These are phyloP conservation scores for Amylostereum areolatum DNA, from an alignment of 1,284 basidiomycete genomes.

Conservation along the genomic window DNA sequence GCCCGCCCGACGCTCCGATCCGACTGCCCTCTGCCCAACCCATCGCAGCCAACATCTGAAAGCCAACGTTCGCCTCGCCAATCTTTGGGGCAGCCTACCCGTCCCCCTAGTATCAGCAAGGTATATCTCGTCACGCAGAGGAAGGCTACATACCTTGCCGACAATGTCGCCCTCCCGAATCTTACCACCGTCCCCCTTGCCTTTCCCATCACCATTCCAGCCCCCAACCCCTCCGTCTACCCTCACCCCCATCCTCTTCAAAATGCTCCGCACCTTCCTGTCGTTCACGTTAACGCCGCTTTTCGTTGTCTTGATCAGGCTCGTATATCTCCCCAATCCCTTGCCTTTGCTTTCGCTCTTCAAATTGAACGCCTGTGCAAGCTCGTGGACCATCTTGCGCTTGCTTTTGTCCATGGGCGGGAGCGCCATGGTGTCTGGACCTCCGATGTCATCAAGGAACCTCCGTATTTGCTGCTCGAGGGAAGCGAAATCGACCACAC, in stretches of 20 bases:
- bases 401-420: slow-evolving; percentile 73
- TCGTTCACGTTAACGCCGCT: slow-evolving; percentile 51
- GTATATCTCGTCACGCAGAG: slow-evolving; percentile 2
- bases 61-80: slow-evolving; percentile 64
- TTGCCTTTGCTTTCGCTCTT: slow-evolving; percentile 73
- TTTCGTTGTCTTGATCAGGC: slow-evolving; percentile 59
- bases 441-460: slow-evolving; percentile 57
- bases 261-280: slow-evolving; percentile 49
- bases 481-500: slow-evolving; percentile 46
- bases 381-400: slow-evolving; percentile 69
- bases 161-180: slow-evolving; percentile 73
- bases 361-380: slow-evolving; percentile 71
- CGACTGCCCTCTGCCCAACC: slow-evolving; percentile 69
- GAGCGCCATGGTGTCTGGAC: slow-evolving; percentile 50
- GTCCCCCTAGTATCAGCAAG: background rate
- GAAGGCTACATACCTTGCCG: slow-evolving; percentile 46
- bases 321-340: slow-evolving; percentile 59
- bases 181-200: slow-evolving; percentile 22
- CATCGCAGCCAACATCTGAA: slow-evolving; percentile 72
- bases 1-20: slow-evolving; percentile 57
- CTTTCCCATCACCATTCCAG: slow-evolving; percentile 21
- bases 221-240: too few species aligned
- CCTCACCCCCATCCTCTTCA: slow-evolving; percentile 31
- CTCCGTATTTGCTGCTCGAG: slow-evolving; percentile 64
- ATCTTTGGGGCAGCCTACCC: slow-evolving; percentile 67